Percentiles rank a stretch among this genome's conserved stretches.
phyloP scores from a whole-genome alignment of 768 basidiomycete species.

The Kwoniella europaea region DNA sequence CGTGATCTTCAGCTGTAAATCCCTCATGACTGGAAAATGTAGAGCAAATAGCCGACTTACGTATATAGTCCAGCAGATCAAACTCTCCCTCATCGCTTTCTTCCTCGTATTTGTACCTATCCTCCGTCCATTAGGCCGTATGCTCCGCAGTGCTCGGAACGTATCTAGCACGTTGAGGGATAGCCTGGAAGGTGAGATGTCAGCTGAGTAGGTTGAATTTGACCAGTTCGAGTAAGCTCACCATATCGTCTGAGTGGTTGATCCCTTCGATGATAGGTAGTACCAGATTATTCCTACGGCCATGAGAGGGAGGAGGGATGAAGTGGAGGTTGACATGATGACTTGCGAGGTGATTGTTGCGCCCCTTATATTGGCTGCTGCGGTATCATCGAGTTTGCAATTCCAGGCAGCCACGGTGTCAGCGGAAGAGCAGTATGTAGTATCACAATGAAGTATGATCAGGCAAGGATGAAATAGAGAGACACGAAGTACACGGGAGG shows the following conservation, averaged over 20 bases:
- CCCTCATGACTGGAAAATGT: not conserved
- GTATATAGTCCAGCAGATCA: conserved; percentile 42
- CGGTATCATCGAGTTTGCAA: too few species aligned
- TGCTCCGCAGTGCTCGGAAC: conserved; percentile 34
- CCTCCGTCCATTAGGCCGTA: conserved; percentile 39
- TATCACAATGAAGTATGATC: not conserved
- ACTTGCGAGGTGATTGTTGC: not conserved
- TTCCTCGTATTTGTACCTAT: conserved; percentile 38
- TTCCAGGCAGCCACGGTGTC: too few species aligned
- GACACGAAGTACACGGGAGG: not conserved
- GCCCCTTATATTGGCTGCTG: too few species aligned
- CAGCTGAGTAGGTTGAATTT: not conserved
- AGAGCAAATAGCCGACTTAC: conserved; percentile 30
- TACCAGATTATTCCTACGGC: conserved; percentile 24
- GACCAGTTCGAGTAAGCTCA: conserved; percentile 7
- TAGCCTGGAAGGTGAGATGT: conserved; percentile 24
- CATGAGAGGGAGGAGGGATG: conserved; percentile 22
- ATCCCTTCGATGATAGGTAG: conserved; percentile 19
- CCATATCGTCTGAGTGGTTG: conserved; percentile 27
- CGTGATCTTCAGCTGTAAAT: not conserved
- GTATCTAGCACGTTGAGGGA: conserved; percentile 38
- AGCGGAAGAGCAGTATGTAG: not conserved
- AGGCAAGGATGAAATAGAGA: not conserved
- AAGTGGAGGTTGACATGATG: conserved; percentile 12
- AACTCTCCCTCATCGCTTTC: conserved; percentile 35